Base-by-base conservation (phyloP, 768 basidiomycete species). In the Boletus rubropictus region DNA sequence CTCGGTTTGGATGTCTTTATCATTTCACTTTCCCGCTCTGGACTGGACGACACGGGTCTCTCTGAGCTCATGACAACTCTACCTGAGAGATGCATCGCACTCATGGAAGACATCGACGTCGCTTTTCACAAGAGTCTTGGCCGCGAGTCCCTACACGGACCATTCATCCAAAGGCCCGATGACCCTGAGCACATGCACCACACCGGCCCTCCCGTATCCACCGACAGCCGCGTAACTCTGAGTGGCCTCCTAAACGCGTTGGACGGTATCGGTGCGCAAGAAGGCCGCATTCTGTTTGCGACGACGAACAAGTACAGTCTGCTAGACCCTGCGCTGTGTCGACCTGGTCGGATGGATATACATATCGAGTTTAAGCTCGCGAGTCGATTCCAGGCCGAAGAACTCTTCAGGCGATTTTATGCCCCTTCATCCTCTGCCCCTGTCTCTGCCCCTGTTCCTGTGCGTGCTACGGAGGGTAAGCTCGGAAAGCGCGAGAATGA, bases 61-160 rank as follows among this genome's bases (percentile, higher is more conserved):
- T 73, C 70, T 43, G 71, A 78, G 33, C 69, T 87, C 35, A 78
- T 88, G 49, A 71, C 75, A 8, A 69, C 72, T 2, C 72, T 89
- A 2, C 87, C 88, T n/a, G 73, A 80, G 47, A 72, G 73, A 53
- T 87, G 82, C 56, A 83, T 90, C 46, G 79, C 82, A 5, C 71
- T 91, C 29, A 87, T 91, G 79, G 87, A 90, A 62, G 89, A 90
- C 60, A 83, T 90, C 45, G 89, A 91, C 54, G 85, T 82, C 3
- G 87, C 86, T 3, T 86, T 89, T 65, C 68, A 68, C 27, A 71
- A 69, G 36, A 66, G 68, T 18, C 53, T 76, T 41, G 69, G 42
- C 34, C 71, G 72, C 32, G 67, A 71, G n/a, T 40, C 44, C 4
- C 29, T 52, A 15, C 3, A 17, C 0, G 14, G 18, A 9, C 4